phyloP scores from a whole-genome alignment of 768 basidiomycete genomes.

The Fomitopsis serialis region DNA sequence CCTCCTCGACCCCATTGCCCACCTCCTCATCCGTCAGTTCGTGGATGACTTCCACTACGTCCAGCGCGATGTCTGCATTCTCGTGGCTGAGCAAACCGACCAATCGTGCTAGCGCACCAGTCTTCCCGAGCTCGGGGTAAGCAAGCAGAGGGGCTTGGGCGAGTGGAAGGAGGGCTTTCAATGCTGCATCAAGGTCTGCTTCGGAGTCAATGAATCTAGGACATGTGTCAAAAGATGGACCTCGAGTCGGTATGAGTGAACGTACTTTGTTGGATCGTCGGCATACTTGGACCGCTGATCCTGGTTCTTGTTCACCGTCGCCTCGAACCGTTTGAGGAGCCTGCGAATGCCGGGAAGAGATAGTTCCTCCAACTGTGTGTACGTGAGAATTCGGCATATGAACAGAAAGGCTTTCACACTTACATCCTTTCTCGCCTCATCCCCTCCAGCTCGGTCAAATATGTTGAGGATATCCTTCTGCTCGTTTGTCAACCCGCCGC shows the following conservation, averaged over 20 bases:
- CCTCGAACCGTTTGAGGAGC: conserved; percentile 76
- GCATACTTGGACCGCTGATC: conserved; percentile 95
- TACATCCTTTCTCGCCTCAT: conserved; percentile 65
- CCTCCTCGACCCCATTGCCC: conserved; percentile 65
- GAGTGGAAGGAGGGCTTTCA: conserved; percentile 84
- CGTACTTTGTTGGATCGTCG: conserved; percentile 85
- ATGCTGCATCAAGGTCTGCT: conserved; percentile 83
- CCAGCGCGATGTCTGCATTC: conserved; percentile 96
- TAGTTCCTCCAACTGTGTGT: conserved; percentile 54
- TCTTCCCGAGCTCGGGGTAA: conserved; percentile 85
- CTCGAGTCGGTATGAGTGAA: conserved; percentile 1
- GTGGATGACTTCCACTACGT: conserved; percentile 86
- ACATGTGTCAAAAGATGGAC: conserved; percentile 4
- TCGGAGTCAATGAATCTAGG: conserved; percentile 97
- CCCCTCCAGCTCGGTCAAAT: conserved; percentile 72
- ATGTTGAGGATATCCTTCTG: conserved; percentile 96
- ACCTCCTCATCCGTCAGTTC: conserved; percentile 98
- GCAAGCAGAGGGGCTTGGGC: conserved; percentile 79
- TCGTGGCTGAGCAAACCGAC: conserved; percentile 91
- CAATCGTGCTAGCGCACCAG: conserved; percentile 63
- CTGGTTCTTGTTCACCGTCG: conserved; percentile 90
- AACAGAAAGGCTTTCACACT: conserved; percentile 6
- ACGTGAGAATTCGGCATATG: conserved; percentile 3
- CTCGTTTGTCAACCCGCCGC: conserved; percentile 86
- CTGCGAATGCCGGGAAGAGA: conserved; percentile 68